Evolutionary conservation across 2,329 filamentous ascomycete species (phyloP), one percentile per base, ranked within the genome.

Genomic region (Colletotrichum sp.): DNA sequence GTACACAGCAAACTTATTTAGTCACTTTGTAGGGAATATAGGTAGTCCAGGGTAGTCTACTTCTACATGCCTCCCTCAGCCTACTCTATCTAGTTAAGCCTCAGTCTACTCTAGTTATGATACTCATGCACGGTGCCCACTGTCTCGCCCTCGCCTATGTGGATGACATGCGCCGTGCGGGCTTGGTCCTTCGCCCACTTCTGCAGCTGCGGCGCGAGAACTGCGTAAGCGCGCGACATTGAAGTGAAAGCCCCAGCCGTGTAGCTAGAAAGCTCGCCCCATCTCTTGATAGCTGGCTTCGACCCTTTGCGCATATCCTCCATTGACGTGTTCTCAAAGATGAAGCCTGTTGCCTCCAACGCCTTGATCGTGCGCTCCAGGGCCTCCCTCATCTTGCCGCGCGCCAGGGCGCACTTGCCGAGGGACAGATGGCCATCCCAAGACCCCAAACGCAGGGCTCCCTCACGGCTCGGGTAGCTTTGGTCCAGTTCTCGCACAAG

Each of bases 341-440:
- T 74, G 57, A 77, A 84, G 13, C 82, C 81, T 9, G 82, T 72
- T 21, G 79, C 57, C 66, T 80, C 79, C 6, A 85, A 61, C 12
- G 78, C 79, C 64, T 76, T 80, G 63, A 82, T 4, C 2, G 74
- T 32, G 52, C 79, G 64, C 65, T 78, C 69, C 36, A 82, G 59
- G 3, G 69, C 77, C 7, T 81, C 76, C 1, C 12, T 16, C 2
- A 32, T 57, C 34, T 73, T 71, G 13, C 59, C 28, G 16, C 59
- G 52, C 7, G 18, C 21, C 43, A 64, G 2, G 3, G 13, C 13
- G 16, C 21, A 30, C 16, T 59, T 32, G 3, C 77, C 79, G 6
- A 83, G 34, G 9, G 12, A 63, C 18, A 80, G 59, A 63, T 80
- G 81, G 4, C 67, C 21, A 3, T 77, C 72, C 77, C 79, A 80